Base-by-base conservation (phyloP, 2,329 filamentous ascomycete genomes). In the Chrysoporthe austroafricana region DNA sequence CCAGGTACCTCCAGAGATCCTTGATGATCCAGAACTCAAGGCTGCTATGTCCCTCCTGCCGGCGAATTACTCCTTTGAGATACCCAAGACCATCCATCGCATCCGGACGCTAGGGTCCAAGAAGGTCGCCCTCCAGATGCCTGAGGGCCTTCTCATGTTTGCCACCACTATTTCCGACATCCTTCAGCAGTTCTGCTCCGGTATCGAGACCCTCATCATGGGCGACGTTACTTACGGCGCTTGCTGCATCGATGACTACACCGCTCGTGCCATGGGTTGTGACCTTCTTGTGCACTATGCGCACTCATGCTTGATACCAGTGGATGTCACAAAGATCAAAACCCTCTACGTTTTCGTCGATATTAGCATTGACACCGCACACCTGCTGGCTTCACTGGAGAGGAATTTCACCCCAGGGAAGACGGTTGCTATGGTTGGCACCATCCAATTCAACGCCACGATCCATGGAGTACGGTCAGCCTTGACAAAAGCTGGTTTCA, bases 231-330 rank as follows among this genome's bases (percentile, higher is more conserved):
- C 96, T 0, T 99, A 99, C 78, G 96, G 96, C 71, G 96, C 96
- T 32, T 99, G 96, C 83, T 99, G 96, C 77, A 97, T 99, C 74
- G 96, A 99, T 77, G 96, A 99, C 80, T 99, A 96, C 80, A 99
- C 96, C 0, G 96, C 96, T 1, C 86, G 95, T 57, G 96, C 96
- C 0, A 86, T 99, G 32, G 96, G 94, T 1, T 99, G 96, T 77
- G 96, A 99, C 74, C 83, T 99, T 7, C 85, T 99, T 11, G 92
- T 99, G 1, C 96, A 99, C 81, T 99, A 99, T 77, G 96, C 96
- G 1, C 96, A 99, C 80, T 96, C 92, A 76, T 99, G 96, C 74
- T 85, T 99, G 70, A 97, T 99, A 73, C 96, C 96, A 0, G 94
- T 98, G 13, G 95, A 97, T 73, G 92, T 98, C 16, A 99, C 96